Evolutionary conservation across 495 filamentous ascomycete genomes (phyloP).

Genomic region (Daldinia childiae): DNA sequence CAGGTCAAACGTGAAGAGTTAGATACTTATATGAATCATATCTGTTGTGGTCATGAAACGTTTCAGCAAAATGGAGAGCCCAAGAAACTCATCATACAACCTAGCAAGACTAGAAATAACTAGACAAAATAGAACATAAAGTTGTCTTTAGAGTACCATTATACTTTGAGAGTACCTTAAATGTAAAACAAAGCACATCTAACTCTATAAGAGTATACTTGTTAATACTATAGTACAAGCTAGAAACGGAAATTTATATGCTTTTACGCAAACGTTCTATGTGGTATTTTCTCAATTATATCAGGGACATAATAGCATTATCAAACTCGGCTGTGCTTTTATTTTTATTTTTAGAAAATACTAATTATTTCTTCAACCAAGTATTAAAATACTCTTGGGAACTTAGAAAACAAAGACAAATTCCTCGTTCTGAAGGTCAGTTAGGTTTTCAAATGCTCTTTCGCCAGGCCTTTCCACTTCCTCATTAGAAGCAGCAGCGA

Average conservation of each 20-base stretch:
- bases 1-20: no score
- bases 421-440: slow-evolving; percentile 59
- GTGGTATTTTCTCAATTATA: no score
- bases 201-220: no score
- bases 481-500: neutral
- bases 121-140: neutral
- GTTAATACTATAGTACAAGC: no score
- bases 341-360: neutral
- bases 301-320: no score
- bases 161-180: neutral
- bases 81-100: neutral
- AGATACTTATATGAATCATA: neutral
- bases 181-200: neutral
- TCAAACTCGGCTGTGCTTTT: neutral
- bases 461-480: slow-evolving; percentile 41
- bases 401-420: slow-evolving; percentile 60
- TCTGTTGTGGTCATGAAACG: neutral
- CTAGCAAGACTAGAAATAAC: neutral
- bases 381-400: neutral
- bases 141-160: neutral
- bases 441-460: slow-evolving; percentile 58
- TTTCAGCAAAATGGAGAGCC: neutral
- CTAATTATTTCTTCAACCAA: neutral
- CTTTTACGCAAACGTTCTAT: no score
- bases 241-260: no score